Conservation (phyloP, 2,329 filamentous ascomycete species). For the Fulvia fulva region DNA sequence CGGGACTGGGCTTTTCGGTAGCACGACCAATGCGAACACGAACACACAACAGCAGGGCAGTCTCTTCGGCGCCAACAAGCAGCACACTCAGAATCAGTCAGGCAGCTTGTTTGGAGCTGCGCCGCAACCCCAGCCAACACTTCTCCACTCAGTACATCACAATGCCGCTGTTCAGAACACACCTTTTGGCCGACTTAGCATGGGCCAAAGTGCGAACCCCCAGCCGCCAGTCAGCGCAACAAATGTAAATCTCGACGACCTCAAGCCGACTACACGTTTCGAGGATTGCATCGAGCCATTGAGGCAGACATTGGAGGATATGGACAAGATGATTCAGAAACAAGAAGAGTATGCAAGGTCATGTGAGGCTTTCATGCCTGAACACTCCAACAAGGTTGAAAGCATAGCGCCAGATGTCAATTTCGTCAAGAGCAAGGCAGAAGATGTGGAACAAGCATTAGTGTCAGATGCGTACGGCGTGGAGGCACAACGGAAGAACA, state of each 20-base stretch:
- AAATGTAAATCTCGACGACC: slow-evolving; percentile 69
- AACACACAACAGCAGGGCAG: slow-evolving; percentile 10
- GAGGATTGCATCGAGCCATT: slow-evolving; percentile 81
- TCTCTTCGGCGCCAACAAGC: slow-evolving; percentile 17
- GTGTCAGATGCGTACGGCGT: slow-evolving; percentile 61
- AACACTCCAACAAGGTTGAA: slow-evolving; percentile 60
- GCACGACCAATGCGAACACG: slow-evolving; percentile 14
- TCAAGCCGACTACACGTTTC: slow-evolving; percentile 85
- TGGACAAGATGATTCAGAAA: slow-evolving; percentile 75
- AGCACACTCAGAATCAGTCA: slow-evolving; percentile 15
- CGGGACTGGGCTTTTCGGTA: slow-evolving; percentile 28
- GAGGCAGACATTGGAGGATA: slow-evolving; percentile 69
- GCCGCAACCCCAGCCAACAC: slow-evolving; percentile 26
- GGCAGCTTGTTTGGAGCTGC: slow-evolving; percentile 26
- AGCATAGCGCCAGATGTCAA: slow-evolving; percentile 63
- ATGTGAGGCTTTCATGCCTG: slow-evolving; percentile 62
- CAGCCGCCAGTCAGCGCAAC: slow-evolving; percentile 53
- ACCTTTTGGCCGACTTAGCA: slow-evolving; percentile 34
- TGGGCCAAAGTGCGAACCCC: slow-evolving; percentile 51
- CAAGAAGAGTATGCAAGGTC: slow-evolving; percentile 75
- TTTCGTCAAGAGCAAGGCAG: slow-evolving; percentile 58
- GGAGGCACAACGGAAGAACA: slow-evolving; percentile 52
- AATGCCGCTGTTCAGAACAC: slow-evolving; percentile 19
- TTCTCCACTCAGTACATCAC: slow-evolving; percentile 25
- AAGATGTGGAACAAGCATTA: slow-evolving; percentile 60